Evolutionary conservation across 2,329 filamentous ascomycete genomes (phyloP).

Genomic region (Gremmenia infestans): DNA sequence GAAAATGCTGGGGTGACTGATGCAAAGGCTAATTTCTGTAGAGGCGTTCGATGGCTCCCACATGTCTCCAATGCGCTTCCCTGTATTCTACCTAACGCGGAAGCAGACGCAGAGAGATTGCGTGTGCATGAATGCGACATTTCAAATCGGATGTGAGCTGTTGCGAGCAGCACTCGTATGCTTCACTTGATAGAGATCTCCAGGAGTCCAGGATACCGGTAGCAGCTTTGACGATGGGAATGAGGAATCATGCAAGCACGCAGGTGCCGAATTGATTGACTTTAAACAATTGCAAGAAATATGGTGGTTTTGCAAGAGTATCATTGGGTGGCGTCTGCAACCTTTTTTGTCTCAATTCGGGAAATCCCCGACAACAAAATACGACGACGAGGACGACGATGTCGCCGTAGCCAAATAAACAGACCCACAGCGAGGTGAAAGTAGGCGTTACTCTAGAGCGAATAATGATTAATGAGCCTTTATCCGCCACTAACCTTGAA

Average conservation of each 20-base stretch:
- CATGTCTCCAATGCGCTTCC: constrained; percentile 7
- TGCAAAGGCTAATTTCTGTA: not conserved
- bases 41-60: constrained; percentile 5
- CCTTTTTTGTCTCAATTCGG: constrained; percentile 1
- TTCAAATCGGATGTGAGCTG: constrained; percentile 11
- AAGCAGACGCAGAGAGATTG: constrained; percentile 15
- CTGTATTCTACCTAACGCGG: constrained; percentile 9
- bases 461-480: not conserved
- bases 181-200: not conserved
- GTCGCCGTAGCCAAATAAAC: constrained; percentile 3
- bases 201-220: not conserved
- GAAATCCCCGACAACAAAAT: not conserved
- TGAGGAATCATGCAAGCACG: not conserved
- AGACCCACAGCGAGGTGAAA: too few relatives aligned
- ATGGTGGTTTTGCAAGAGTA: not conserved
- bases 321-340: constrained; percentile 6
- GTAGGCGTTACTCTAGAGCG: not conserved
- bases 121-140: constrained; percentile 8
- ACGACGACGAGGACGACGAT: not conserved
- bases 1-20: constrained; percentile 2
- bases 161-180: constrained; percentile 7
- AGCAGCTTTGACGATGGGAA: not conserved
- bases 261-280: not conserved
- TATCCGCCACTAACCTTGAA: constrained; percentile 6
- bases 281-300: not conserved